Conservation (phyloP, 2,329 filamentous ascomycete genomes). For the Pseudocercospora cruenta region DNA sequence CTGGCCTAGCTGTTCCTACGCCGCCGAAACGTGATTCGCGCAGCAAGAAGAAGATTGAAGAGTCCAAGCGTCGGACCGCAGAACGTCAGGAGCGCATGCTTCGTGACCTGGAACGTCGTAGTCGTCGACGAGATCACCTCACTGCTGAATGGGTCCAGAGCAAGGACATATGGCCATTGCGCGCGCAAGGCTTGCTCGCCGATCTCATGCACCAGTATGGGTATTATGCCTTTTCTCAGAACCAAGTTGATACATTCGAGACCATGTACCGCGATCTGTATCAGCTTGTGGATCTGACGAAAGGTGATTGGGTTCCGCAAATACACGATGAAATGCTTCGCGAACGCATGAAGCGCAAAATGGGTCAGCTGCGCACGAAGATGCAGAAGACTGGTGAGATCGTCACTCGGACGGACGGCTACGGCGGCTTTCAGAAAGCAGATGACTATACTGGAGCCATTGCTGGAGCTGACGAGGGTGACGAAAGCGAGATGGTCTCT, state of each 20-base stretch:
- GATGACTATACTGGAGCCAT: conserved; percentile 40
- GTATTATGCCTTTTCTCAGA: conserved; percentile 39
- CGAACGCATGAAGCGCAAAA: conserved; percentile 44
- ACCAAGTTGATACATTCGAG: conserved; percentile 39
- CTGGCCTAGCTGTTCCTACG: conserved; percentile 29
- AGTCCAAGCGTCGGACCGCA: conserved; percentile 41
- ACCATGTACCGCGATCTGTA: conserved; percentile 42
- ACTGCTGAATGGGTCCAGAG: conserved; percentile 44
- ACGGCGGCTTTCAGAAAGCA: conserved; percentile 38
- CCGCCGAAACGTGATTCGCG: conserved; percentile 40
- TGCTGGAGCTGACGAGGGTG: conserved; percentile 34
- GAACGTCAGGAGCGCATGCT: conserved; percentile 44
- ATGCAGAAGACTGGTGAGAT: conserved; percentile 46
- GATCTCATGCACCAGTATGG: conserved; percentile 43
- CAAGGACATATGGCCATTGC: conserved; percentile 43
- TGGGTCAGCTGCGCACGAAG: conserved; percentile 43
- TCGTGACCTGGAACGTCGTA: conserved; percentile 41
- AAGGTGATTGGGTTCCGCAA: conserved; percentile 40
- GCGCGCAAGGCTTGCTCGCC: conserved; percentile 40
- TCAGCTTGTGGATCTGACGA: conserved; percentile 39
- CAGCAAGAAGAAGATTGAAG: conserved; percentile 44
- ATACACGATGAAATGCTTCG: conserved; percentile 42
- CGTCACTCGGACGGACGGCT: conserved; percentile 37
- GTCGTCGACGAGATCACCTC: conserved; percentile 41
- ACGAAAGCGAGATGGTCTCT: conserved; percentile 32